Percentiles rank a stretch among this genome's conserved stretches.
phyloP scores from a whole-genome alignment of 495 filamentous ascomycete genomes.

The Aspergillus saccharolyticus region DNA sequence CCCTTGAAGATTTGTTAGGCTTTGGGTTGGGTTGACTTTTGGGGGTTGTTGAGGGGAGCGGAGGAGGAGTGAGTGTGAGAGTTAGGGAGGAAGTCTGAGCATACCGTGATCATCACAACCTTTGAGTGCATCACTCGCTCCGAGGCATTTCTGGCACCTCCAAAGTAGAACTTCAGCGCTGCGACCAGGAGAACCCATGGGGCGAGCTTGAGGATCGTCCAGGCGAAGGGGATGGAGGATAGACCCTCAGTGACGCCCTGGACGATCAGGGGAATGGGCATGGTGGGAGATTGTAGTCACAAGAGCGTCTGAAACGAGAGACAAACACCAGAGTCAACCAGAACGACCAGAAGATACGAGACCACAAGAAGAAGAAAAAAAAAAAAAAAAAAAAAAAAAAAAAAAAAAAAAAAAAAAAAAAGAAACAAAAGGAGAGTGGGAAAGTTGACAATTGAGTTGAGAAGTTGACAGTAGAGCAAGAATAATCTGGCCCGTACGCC shows the following conservation, averaged over 20 bases:
- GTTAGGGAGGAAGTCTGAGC: no score
- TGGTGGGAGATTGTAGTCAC: constrained; percentile 26
- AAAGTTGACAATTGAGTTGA: no score
- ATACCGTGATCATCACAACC: constrained; percentile 85
- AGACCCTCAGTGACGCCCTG: constrained; percentile 60
- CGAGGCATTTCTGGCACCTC: constrained; percentile 66
- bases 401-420: constrained; percentile 4
- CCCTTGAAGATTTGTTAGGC: constrained; percentile 47
- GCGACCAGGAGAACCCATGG: constrained; percentile 56
- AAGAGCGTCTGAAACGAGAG: not conserved
- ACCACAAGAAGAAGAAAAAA: not conserved
- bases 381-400: no score
- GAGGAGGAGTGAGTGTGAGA: not conserved
- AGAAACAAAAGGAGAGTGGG: not conserved
- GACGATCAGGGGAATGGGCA: constrained; percentile 75
- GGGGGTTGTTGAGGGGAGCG: not conserved
- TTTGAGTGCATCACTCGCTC: constrained; percentile 89
- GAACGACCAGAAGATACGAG: no score
- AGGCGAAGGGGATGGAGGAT: constrained; percentile 58
- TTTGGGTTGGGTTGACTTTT: constrained; percentile 1
- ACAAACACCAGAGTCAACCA: not conserved
- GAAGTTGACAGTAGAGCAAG: not conserved
- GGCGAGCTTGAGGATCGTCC: constrained; percentile 52
- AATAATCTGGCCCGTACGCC: not conserved
- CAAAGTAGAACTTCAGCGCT: constrained; percentile 71